Conservation (phyloP, 768 basidiomycete genomes). For the Cyclocybe aegerita region DNA sequence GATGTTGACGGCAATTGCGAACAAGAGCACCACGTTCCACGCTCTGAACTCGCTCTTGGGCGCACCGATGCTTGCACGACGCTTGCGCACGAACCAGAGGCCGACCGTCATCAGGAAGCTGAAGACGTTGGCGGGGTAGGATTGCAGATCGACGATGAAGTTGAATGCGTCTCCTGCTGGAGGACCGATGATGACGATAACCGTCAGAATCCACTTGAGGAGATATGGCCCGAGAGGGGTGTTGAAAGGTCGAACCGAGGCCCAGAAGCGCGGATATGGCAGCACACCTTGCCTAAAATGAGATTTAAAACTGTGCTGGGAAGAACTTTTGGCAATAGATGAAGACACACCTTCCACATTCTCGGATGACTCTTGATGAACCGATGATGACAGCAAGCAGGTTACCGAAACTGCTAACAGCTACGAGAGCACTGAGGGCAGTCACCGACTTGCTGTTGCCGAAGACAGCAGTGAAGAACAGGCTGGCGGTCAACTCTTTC, state of each 20-base stretch:
- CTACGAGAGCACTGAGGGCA: constrained; percentile 36
- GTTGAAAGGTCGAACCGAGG: constrained; percentile 49
- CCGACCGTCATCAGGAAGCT: constrained; percentile 34
- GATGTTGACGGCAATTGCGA: constrained; percentile 35
- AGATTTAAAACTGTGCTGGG: background rate
- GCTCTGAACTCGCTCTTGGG: constrained; percentile 33
- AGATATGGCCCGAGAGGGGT: constrained; percentile 47
- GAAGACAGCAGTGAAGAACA: constrained; percentile 53
- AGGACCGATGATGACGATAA: constrained; percentile 47
- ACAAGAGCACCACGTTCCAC: constrained; percentile 35
- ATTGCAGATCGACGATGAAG: constrained; percentile 41
- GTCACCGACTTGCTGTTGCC: constrained; percentile 34
- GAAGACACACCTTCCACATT: constrained; percentile 33
- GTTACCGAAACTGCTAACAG: constrained; percentile 40
- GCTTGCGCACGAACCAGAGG: constrained; percentile 34
- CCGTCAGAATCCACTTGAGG: constrained; percentile 44
- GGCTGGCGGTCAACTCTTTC: constrained; percentile 43
- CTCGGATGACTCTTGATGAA: constrained; percentile 44
- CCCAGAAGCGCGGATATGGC: constrained; percentile 50
- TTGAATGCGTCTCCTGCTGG: constrained; percentile 44
- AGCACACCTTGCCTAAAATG: constrained; percentile 45
- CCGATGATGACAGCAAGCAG: constrained; percentile 37
- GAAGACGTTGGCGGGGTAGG: constrained; percentile 36
- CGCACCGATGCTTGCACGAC: constrained; percentile 28
- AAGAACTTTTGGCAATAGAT: background rate